These are phyloP conservation scores for Babjeviella inositovora DNA, from an alignment of 805 yeast genomes.

Conservation along the genomic window DNA sequence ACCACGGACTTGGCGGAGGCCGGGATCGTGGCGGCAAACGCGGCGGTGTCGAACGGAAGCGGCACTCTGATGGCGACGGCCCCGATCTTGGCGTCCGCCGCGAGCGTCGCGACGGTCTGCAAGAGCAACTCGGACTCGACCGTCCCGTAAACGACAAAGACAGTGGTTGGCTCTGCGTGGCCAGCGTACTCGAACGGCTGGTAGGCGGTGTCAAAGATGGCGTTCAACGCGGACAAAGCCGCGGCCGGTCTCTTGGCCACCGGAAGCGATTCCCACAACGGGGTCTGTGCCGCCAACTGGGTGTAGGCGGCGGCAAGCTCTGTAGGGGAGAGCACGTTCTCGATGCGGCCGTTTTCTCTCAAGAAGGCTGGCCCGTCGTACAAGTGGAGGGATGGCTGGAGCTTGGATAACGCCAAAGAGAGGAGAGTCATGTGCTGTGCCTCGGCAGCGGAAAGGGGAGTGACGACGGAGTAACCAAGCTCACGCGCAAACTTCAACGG, in stretches of 20 bases:
- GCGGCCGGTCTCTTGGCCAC: conserved; percentile 19
- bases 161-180: conserved; percentile 39
- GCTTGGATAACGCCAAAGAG: conserved; percentile 43
- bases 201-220: conserved; percentile 33
- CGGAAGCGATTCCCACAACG: conserved; percentile 8
- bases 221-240: conserved; percentile 34
- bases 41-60: conserved; percentile 55
- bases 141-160: conserved; percentile 75
- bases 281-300: conserved; percentile 14
- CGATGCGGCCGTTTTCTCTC: conserved; percentile 28
- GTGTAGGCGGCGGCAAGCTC: conserved; percentile 20
- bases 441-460: conserved; percentile 48
- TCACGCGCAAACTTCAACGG: conserved; percentile 47
- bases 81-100: conserved; percentile 31
- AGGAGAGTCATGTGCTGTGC: conserved; percentile 53
- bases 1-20: conserved; percentile 38
- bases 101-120: conserved; percentile 18
- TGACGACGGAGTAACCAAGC: conserved; percentile 50
- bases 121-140: conserved; percentile 41
- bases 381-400: conserved; percentile 48
- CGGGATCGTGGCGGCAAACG: conserved; percentile 47
- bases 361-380: conserved; percentile 67
- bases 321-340: conserved; percentile 24
- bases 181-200: conserved; percentile 63
- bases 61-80: conserved; percentile 63